Base-by-base conservation (phyloP, 768 basidiomycete genomes). In the Macrolepiota dolichaula region DNA sequence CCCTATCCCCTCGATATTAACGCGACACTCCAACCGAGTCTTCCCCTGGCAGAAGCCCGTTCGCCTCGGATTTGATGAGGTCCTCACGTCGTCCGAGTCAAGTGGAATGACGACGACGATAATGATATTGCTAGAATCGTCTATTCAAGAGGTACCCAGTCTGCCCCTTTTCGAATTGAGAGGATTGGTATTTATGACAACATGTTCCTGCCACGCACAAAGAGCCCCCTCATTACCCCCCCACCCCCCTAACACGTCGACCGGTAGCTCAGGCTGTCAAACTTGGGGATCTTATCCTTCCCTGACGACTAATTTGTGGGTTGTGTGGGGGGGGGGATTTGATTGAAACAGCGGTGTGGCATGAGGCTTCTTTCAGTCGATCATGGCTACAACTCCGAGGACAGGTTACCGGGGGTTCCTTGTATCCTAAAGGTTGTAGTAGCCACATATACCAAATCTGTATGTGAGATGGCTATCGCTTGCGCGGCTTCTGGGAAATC, bases 301-400 rank as follows among this genome's bases (percentile, higher is more conserved):
- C 51, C 51, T 53, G 51, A 53, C 58, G 40, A 54, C 52, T 51
- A 25, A 60, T 35, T 37, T 47, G 27, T 46, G 27, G 42, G 6
- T 35, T 24, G 57, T 40, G 38, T 24, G 35, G 22, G 36, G 36
- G 36, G n/a, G n/a, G n/a, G n/a, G n/a, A n/a, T n/a, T 35, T 32
- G 25, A 12, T 29, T 32, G 32, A 36, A n/a, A 35, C 7, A 12
- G 13, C 22, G 51, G 42, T 1, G 24, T 1, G 24, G 17, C 35
- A 36, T 17, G 44, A 36, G n/a, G 27, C 49, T 51, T 36, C 52
- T 40, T 47, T 29, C 25, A 13, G 11, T 37, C 46, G 27, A 19
- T n/a, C n/a, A n/a, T 17, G 35, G 24, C 24, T 22, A 3, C 35
- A 61, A 61, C 24, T 54, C 59, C 59, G 59, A 61, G 59, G 59